phyloP scores from a whole-genome alignment of 2,329 filamentous ascomycete genomes.

The Hirsutella thompsonii region DNA sequence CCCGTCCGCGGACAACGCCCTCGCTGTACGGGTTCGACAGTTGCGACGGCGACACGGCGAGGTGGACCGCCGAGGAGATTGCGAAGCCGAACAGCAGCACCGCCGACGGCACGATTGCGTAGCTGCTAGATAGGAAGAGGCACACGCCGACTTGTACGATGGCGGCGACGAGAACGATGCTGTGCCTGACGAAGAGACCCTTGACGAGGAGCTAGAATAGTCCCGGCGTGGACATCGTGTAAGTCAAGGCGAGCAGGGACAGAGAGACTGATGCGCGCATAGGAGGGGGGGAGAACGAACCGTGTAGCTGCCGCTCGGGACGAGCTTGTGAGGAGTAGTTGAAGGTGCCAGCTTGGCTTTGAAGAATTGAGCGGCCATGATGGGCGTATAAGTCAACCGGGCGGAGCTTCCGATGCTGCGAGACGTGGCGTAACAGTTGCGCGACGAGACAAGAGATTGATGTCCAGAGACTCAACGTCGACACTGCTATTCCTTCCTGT shows the following conservation, averaged over 20 bases:
- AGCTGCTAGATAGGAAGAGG: slow-evolving; percentile 18
- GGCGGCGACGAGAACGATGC: slow-evolving; percentile 20
- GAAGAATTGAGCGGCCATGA: slow-evolving; percentile 7
- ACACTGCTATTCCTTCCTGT: too few species aligned
- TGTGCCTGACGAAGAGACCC: slow-evolving; percentile 19
- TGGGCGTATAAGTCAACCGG: not conserved
- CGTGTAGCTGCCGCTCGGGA: not conserved
- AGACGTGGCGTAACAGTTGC: too few species aligned
- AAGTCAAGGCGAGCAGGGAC: not conserved
- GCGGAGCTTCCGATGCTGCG: too few species aligned
- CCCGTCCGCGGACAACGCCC: slow-evolving; percentile 18
- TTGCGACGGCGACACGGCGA: slow-evolving; percentile 7
- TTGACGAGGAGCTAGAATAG: slow-evolving; percentile 13
- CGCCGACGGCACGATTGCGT: slow-evolving; percentile 19
- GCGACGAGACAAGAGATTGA: too few species aligned
- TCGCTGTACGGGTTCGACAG: slow-evolving; percentile 6
- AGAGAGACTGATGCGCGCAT: not conserved
- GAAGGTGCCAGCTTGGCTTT: slow-evolving; percentile 12
- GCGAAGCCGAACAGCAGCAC: slow-evolving; percentile 16
- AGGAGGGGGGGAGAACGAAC: not conserved
- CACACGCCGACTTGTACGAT: slow-evolving; percentile 20
- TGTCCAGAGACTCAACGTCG: too few species aligned
- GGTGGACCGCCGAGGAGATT: slow-evolving; percentile 16
- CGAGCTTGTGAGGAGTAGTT: slow-evolving; percentile 6
- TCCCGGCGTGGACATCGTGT: not conserved